phyloP scores from a whole-genome alignment of 192 early-diverging fungal species.

The Backusella luteola region DNA sequence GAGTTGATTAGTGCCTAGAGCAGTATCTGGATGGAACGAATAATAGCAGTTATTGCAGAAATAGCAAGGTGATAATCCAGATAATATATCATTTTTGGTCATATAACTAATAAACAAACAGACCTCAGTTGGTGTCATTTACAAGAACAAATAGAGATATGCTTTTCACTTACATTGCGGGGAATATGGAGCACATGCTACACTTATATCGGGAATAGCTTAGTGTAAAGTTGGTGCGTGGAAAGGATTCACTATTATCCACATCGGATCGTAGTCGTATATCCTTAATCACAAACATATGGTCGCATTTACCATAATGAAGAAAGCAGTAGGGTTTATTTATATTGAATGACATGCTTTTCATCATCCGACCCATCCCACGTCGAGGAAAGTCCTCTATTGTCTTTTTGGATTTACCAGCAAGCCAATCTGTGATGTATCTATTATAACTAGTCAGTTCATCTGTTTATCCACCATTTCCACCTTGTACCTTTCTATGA shows the following conservation, averaged over 20 bases:
- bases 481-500: background rate
- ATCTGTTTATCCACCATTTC: too few relatives aligned
- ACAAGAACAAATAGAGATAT: background rate
- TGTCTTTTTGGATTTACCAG: background rate
- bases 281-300: conserved; percentile 7
- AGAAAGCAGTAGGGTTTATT: conserved; percentile 9
- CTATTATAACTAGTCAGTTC: background rate
- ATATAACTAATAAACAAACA: background rate
- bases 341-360: background rate
- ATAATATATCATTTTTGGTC: conserved; percentile 8
- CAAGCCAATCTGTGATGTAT: background rate
- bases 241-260: background rate
- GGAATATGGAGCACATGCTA: conserved; percentile 9
- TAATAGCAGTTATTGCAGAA: conserved; percentile 1
- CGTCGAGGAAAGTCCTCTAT: background rate
- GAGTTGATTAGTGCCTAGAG: background rate
- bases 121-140: background rate
- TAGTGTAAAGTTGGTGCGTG: background rate
- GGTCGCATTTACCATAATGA: conserved; percentile 13
- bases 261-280: background rate
- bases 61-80: conserved; percentile 14
- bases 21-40: background rate
- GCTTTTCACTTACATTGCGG: conserved; percentile 9
- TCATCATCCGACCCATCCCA: background rate
- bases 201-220: conserved; percentile 14